A percentile compares a stretch with the other conserved stretches of the same genome.
Evolutionary conservation across 1,284 basidiomycete species (phyloP).

Genomic region (Naganishia sp.): DNA sequence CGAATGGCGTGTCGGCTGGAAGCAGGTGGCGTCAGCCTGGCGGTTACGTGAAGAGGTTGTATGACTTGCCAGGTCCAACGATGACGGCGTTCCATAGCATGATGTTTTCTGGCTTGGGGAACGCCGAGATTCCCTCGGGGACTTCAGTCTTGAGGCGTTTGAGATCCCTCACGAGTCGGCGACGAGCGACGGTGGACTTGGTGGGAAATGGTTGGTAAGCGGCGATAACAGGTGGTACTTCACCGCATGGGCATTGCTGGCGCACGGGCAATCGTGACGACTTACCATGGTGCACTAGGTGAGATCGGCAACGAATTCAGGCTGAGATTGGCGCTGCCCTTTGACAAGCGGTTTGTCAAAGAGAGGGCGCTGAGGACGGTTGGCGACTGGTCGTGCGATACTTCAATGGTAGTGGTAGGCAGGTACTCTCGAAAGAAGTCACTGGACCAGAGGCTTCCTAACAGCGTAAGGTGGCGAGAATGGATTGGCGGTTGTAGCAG

Average conservation of each 20-base stretch:
- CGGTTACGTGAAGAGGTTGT: slow-evolving; percentile 7
- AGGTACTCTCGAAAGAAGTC: neutral
- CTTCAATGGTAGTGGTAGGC: neutral
- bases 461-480: too few relatives aligned
- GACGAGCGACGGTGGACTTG: slow-evolving; percentile 80
- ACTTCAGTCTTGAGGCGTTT: slow-evolving; percentile 92
- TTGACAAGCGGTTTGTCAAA: slow-evolving; percentile 2
- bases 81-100: slow-evolving; percentile 99
- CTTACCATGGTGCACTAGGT: neutral
- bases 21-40: slow-evolving; percentile 12
- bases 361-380: neutral
- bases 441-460: too few relatives aligned
- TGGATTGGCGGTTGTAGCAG: too few relatives aligned
- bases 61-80: slow-evolving; percentile 83
- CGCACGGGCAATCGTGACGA: neutral
- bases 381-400: neutral
- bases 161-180: slow-evolving; percentile 92
- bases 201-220: neutral
- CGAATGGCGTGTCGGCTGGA: slow-evolving; percentile 93
- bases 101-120: slow-evolving; percentile 95
- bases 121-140: slow-evolving; percentile 92
- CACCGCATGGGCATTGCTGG: neutral
- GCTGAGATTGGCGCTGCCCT: too few relatives aligned
- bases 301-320: too few relatives aligned
- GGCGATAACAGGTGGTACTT: neutral